These are phyloP conservation scores for Saccharomycopsis hybrid DNA, from an alignment of 1,139 yeast genomes.

Conservation along the genomic window DNA sequence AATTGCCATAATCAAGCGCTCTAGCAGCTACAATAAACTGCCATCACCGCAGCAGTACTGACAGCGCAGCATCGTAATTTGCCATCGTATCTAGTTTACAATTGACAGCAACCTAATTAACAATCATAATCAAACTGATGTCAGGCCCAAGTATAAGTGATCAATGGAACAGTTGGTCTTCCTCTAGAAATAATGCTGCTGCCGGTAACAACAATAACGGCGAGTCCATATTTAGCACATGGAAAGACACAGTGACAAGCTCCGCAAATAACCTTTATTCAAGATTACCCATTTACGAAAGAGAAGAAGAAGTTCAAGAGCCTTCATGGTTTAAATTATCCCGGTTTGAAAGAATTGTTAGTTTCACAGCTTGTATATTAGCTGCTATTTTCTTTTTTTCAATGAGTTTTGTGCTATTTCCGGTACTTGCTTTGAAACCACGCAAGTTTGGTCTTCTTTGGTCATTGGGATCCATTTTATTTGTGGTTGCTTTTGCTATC, in stretches of 20 bases:
- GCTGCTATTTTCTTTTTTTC: conserved; percentile 78
- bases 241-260: conserved; percentile 15
- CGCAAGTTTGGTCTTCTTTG: conserved; percentile 85
- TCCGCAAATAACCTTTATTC: conserved; percentile 16
- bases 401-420: conserved; percentile 76
- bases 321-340: conserved; percentile 34
- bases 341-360: conserved; percentile 71
- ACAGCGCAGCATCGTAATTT: too few species aligned
- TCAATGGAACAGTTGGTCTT: conserved; percentile 18
- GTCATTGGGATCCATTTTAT: conserved; percentile 86
- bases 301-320: conserved; percentile 18
- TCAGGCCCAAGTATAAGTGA: conserved; percentile 16
- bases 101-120: too few species aligned
- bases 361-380: conserved; percentile 69
- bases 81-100: too few species aligned
- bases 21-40: too few species aligned
- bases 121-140: too few species aligned
- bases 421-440: conserved; percentile 85
- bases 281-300: conserved; percentile 19
- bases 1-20: too few species aligned
- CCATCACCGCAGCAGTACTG: too few species aligned
- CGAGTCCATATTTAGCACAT: conserved; percentile 15
- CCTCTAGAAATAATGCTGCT: conserved; percentile 9
- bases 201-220: background rate
- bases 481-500: conserved; percentile 84